Evolutionary conservation across 441 rosid species (phyloP).

Genomic region (Pelargonium citronellum): DNA sequence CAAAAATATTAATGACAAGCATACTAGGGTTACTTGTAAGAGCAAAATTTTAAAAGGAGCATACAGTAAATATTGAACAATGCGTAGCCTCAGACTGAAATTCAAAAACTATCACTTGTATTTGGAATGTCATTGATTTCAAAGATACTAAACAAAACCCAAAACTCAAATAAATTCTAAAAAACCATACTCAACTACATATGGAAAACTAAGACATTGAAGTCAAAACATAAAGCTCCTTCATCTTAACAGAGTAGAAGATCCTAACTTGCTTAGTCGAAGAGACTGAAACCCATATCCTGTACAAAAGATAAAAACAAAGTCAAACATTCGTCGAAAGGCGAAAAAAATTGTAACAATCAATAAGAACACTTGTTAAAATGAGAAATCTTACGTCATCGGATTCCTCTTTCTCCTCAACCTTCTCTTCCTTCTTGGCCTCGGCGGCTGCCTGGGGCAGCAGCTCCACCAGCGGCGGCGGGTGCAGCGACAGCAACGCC

Average conservation of each 20-base stretch:
- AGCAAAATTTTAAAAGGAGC: neutral
- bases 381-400: constrained; percentile 51
- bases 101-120: constrained; percentile 13
- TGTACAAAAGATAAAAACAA: constrained; percentile 22
- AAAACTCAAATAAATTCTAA: constrained; percentile 13
- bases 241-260: neutral
- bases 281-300: constrained; percentile 69
- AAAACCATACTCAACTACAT: constrained; percentile 28
- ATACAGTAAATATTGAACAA: neutral
- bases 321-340: neutral
- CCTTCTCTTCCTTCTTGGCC: constrained; percentile 73
- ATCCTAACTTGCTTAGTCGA: constrained; percentile 33
- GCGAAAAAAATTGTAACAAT: neutral
- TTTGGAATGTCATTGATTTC: constrained; percentile 19
- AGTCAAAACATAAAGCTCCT: constrained; percentile 13
- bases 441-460: constrained; percentile 58
- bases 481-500: constrained; percentile 36
- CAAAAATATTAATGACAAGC: no score
- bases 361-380: neutral
- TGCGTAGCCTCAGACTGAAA: neutral
- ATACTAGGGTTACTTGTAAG: no score
- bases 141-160: constrained; percentile 25
- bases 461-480: constrained; percentile 33
- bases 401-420: constrained; percentile 72
- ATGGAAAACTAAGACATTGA: neutral